Percentiles rank a stretch among this genome's conserved stretches.
Evolutionary conservation across 2,329 filamentous ascomycete species (phyloP).

Genomic region (Penicillium freii): DNA sequence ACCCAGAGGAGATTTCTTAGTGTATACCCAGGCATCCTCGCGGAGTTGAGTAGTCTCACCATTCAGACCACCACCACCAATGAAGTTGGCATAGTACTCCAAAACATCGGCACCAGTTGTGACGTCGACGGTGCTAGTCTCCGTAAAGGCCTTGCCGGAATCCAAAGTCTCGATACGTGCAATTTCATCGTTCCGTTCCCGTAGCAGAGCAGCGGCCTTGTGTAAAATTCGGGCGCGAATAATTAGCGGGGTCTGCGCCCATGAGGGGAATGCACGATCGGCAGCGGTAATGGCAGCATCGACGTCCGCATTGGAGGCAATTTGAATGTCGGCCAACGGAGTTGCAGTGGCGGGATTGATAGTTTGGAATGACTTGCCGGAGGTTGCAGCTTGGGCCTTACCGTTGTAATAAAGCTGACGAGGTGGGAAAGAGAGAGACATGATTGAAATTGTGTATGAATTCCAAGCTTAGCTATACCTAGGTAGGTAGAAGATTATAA

Average conservation of each 20-base stretch:
- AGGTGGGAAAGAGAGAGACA: slow-evolving; percentile 45
- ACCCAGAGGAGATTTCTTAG: slow-evolving; percentile 75
- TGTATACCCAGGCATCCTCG: slow-evolving; percentile 77
- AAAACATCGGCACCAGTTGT: slow-evolving; percentile 80
- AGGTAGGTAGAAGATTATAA: too few species aligned
- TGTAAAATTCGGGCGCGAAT: slow-evolving; percentile 75
- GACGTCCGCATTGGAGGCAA: slow-evolving; percentile 65
- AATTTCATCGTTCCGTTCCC: slow-evolving; percentile 74
- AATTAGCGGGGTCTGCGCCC: slow-evolving; percentile 73
- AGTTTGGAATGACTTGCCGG: slow-evolving; percentile 64
- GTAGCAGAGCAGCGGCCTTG: slow-evolving; percentile 70
- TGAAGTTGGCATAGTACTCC: slow-evolving; percentile 79
- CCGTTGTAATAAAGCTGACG: slow-evolving; percentile 76
- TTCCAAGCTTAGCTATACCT: too few species aligned
- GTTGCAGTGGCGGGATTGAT: slow-evolving; percentile 71
- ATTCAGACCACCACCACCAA: slow-evolving; percentile 74
- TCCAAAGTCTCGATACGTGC: slow-evolving; percentile 78
- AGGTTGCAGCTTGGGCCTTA: slow-evolving; percentile 59
- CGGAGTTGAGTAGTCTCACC: slow-evolving; percentile 74
- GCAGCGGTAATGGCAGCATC: slow-evolving; percentile 71
- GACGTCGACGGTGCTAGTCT: slow-evolving; percentile 81
- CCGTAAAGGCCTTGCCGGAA: slow-evolving; percentile 80
- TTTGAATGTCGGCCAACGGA: slow-evolving; percentile 68
- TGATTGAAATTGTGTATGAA: slow-evolving; percentile 8
- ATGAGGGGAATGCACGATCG: slow-evolving; percentile 67